Evolutionary conservation across 805 yeast species (phyloP).

Genomic region (Candida morakotiae): DNA sequence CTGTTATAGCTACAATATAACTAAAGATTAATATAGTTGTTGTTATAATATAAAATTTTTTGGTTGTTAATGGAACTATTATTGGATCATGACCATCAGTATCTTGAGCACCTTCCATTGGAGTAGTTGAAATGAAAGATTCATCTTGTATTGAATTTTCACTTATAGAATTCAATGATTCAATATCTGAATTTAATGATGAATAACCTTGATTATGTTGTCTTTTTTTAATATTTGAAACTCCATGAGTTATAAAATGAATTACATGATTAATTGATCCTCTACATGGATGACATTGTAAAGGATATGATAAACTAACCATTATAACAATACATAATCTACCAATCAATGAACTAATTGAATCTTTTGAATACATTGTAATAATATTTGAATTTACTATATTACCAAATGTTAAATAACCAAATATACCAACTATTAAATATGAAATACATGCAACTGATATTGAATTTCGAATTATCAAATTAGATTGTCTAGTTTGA

Average conservation of each 20-base stretch:
- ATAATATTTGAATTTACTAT: conserved; percentile 63
- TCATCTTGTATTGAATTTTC: conserved; percentile 21
- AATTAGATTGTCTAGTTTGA: conserved; percentile 44
- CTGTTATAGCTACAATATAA: conserved; percentile 54
- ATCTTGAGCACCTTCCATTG: conserved; percentile 45
- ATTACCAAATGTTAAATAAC: conserved; percentile 73
- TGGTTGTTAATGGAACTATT: conserved; percentile 45
- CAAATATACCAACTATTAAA: conserved; percentile 59
- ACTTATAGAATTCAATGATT: conserved; percentile 13
- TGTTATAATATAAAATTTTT: conserved; percentile 48
- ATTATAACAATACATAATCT: conserved; percentile 61
- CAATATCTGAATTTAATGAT: conserved; percentile 23
- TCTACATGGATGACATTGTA: conserved; percentile 79
- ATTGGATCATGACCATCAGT: conserved; percentile 46
- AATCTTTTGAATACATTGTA: conserved; percentile 56
- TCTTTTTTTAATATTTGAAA: conserved; percentile 19
- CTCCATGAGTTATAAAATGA: conserved; percentile 42
- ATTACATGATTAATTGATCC: conserved; percentile 65
- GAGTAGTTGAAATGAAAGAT: conserved; percentile 40
- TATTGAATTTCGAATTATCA: conserved; percentile 51
- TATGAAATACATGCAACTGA: conserved; percentile 54
- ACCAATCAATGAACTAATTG: conserved; percentile 48
- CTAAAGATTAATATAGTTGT: conserved; percentile 41
- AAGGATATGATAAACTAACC: conserved; percentile 74
- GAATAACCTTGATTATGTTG: conserved; percentile 20